Conservation (phyloP, 1,284 basidiomycete species). For the Salmacisia buchloeana region DNA sequence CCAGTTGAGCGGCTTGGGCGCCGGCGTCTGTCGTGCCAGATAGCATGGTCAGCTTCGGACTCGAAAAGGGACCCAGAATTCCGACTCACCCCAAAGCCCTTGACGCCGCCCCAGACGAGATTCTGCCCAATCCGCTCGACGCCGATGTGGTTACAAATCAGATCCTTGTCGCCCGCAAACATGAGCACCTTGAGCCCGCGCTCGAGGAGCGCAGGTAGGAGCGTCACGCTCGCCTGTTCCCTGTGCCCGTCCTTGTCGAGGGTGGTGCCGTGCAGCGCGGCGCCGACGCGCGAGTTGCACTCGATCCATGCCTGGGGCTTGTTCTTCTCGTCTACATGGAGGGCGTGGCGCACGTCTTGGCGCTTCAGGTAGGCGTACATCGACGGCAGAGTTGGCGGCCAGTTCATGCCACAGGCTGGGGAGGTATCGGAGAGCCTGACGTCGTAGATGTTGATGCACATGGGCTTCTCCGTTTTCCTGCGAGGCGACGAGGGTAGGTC, state of each 20-base stretch:
- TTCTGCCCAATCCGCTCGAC: constrained; percentile 76
- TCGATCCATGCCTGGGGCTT: constrained; percentile 83
- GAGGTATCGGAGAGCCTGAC: constrained; percentile 74
- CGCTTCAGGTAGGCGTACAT: constrained; percentile 77
- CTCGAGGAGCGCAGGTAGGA: constrained; percentile 73
- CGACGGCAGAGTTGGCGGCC: constrained; percentile 81
- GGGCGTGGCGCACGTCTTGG: constrained; percentile 69
- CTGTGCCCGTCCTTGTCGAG: constrained; percentile 19
- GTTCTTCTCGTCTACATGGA: constrained; percentile 66
- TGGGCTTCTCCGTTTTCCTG: constrained; percentile 40
- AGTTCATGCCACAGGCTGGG: constrained; percentile 96
- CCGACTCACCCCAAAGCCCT: constrained; percentile 73
- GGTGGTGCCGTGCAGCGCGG: constrained; percentile 55
- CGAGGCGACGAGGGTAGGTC: not conserved
- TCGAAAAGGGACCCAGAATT: not conserved
- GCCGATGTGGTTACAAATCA: constrained; percentile 88
- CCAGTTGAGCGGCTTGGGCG: constrained; percentile 56
- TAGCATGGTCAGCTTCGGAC: not conserved
- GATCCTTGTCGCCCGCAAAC: constrained; percentile 90
- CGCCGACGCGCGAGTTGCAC: constrained; percentile 68
- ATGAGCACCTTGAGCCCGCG: constrained; percentile 73
- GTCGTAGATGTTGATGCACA: constrained; percentile 94
- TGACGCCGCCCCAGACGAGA: constrained; percentile 76
- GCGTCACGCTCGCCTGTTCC: constrained; percentile 64
- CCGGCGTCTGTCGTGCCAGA: not conserved